Evolutionary conservation across 2,329 filamentous ascomycete genomes (phyloP).

Genomic region (Hymenoscyphus infarciens): DNA sequence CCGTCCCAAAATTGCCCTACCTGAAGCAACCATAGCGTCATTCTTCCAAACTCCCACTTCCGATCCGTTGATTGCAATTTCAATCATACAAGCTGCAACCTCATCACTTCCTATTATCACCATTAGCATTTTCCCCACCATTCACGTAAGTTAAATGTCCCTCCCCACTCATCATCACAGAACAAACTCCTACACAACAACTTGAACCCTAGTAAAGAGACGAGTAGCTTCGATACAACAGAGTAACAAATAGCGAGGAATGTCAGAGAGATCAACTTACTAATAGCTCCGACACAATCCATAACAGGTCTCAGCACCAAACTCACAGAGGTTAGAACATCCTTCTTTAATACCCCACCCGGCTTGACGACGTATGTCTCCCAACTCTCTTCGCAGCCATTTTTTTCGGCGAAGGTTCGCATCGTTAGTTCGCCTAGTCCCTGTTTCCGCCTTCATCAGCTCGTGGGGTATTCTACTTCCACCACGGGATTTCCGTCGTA

Average conservation of each 20-base stretch:
- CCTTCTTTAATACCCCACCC: conserved; percentile 1
- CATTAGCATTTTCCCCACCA: neutral
- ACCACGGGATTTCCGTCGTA: conserved; percentile 12
- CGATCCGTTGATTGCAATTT: conserved; percentile 6
- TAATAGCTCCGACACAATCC: conserved; percentile 9
- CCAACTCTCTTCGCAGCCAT: neutral
- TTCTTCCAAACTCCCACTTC: neutral
- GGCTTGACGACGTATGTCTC: conserved; percentile 10
- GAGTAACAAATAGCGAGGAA: neutral
- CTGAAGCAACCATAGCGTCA: neutral
- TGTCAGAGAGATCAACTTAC: neutral
- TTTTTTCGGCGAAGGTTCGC: neutral
- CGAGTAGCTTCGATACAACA: neutral
- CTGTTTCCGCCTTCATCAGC: neutral
- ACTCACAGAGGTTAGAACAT: neutral
- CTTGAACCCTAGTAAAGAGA: neutral
- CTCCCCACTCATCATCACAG: too few relatives aligned
- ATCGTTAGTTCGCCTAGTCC: conserved; percentile 6
- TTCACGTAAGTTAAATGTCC: neutral
- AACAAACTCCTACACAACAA: neutral
- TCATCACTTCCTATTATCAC: conserved; percentile 3
- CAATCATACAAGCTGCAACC: conserved; percentile 8
- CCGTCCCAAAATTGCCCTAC: neutral
- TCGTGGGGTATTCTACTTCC: conserved; percentile 21
- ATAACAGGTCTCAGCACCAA: neutral